phyloP scores from a whole-genome alignment of 177 flowering plant species.

The Vitis hybrid region DNA sequence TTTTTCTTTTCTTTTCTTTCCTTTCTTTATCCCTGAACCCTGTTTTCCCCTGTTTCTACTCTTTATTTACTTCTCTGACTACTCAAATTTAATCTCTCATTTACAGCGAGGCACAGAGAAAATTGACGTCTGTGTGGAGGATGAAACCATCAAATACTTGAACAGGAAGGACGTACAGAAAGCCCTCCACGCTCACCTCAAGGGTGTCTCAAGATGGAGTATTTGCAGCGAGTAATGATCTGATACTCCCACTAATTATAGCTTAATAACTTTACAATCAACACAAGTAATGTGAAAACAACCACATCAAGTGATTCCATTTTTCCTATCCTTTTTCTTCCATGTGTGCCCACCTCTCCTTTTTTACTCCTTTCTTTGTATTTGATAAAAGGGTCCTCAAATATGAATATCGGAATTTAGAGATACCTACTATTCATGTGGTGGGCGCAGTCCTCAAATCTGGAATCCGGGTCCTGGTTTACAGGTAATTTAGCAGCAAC shows the following conservation, averaged over 20 bases:
- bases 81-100: not conserved
- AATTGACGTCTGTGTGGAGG: conserved; percentile 34
- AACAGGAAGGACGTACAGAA: conserved; percentile 42
- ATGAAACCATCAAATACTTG: conserved; percentile 25
- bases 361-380: not conserved
- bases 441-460: conserved; percentile 29
- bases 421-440: conserved; percentile 25
- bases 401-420: conserved; percentile 30
- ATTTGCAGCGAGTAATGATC: conserved; percentile 36
- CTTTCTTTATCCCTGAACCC: not conserved
- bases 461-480: conserved; percentile 34
- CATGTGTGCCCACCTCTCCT: too few species aligned
- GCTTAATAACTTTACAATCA: not conserved
- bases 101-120: conserved; percentile 18
- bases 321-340: too few species aligned
- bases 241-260: not conserved
- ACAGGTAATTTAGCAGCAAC: conserved; percentile 27
- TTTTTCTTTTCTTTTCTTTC: not conserved
- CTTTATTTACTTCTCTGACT: not conserved
- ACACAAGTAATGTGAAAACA: too few species aligned
- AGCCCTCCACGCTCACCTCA: conserved; percentile 41
- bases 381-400: conserved; percentile 7
- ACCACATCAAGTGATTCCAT: too few species aligned
- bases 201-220: conserved; percentile 31
- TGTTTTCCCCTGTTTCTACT: not conserved